phyloP scores from a whole-genome alignment of 345 rosid species.

The Physaria fendleri region DNA sequence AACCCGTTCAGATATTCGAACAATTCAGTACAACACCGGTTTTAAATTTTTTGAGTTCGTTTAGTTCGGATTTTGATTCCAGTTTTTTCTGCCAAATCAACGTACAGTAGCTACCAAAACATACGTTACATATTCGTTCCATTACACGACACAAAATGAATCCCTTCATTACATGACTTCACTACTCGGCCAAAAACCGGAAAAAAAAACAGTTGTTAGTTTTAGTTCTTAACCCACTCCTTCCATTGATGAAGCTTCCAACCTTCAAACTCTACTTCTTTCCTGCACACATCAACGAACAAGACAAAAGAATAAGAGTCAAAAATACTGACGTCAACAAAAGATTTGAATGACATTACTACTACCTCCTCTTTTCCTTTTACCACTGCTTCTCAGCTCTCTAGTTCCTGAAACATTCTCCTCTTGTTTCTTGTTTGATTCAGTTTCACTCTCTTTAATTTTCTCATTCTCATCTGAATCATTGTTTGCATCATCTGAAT shows the following conservation, averaged over 20 bases:
- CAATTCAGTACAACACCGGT: no score
- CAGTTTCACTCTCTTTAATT: not conserved
- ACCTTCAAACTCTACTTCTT: constrained; percentile 18
- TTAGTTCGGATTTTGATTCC: no score
- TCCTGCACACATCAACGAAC: constrained; percentile 12
- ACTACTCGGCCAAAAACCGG: not conserved
- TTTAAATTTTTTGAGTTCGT: no score
- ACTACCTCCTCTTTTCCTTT: constrained; percentile 28
- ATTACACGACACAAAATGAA: not conserved
- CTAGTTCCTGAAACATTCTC: constrained; percentile 11
- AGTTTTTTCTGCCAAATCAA: no score
- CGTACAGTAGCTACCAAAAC: no score
- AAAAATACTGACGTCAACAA: not conserved
- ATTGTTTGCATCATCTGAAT: constrained; percentile 16
- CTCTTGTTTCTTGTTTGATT: not conserved
- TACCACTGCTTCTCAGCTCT: constrained; percentile 6
- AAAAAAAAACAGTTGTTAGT: not conserved
- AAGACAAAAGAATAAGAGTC: no score
- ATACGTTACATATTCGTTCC: not conserved
- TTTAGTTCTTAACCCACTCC: not conserved
- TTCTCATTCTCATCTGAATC: not conserved
- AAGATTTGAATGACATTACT: not conserved
- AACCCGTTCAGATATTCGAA: no score
- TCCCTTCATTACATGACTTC: not conserved
- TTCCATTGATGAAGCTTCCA: no score